Evolutionary conservation across 2,329 filamentous ascomycete genomes (phyloP), one percentile per base, ranked within the genome.

Genomic region (Neofusicoccum parvum): DNA sequence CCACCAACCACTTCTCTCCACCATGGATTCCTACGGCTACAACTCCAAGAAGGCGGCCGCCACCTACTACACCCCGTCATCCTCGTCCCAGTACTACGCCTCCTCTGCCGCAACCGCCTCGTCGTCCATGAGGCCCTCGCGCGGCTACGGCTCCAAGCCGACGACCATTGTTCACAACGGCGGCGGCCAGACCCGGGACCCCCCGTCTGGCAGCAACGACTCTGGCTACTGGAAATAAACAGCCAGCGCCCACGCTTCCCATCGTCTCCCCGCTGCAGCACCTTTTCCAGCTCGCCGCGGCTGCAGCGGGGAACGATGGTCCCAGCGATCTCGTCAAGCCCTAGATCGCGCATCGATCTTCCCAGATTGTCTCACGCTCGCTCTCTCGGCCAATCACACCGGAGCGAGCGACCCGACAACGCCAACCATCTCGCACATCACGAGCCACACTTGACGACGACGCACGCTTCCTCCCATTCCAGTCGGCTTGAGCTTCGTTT

Each of bases 141-240:
- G 64, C 3, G 64, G 64, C 45, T 65, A 65, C 46, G 64, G 64
- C 53, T 45, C 53, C 36, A 65, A 65, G 46, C 64, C 53, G 15
- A 23, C 41, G 27, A 32, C 56, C 7, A 23, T 23, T n/a, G 46
- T 65, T 15, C 34, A n/a, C 34, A 43, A 65, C 20, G 37, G 39
- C 37, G 37, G 39, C 37, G 64, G 64, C 46, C 14, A 36, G 11
- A 60, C 64, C 4, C 10, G 51, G 15, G 64, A 65, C 39, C 11
- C 53, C 1, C 10, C 17, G 14, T 17, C 62, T 2, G 32, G 41
- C 5, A 34, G 27, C 27, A 32, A 48, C 34, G 58, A 65, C 62
- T 36, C 50, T 1, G 62, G 62, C 43, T 65, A 65, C 51, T 49
- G 43, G 41, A 58, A 50, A 3, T 65, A 65, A 58, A 23, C 3